Evolutionary conservation across 75 land plant genomes (phyloP), one percentile per base, ranked within the genome.

Genomic region (Sequoia sempervirens): DNA sequence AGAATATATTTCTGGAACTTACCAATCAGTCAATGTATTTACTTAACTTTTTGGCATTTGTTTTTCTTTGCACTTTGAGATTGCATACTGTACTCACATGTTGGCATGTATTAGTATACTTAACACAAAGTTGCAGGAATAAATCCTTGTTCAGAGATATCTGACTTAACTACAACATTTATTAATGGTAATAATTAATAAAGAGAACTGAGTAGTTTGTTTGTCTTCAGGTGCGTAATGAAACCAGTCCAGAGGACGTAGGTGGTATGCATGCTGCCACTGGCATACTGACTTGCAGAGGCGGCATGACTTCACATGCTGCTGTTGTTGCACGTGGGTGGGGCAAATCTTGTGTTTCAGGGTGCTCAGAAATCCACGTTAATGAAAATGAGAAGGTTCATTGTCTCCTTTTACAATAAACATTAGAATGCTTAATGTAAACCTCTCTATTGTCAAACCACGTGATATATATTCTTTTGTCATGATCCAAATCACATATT

Each of bases 311-410:
- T 15, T 97, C 99, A 56, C 99, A 97, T 87, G 99, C 99, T 52
- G 99, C 99, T 85, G 99, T 97, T 84, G 99, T 97, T n/a, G 99
- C 99, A 20, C 98, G 99, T 76, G 99, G 99, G 0, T 97, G 99
- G 99, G 99, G 99, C 81, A 97, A 97, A 85, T 97, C 98, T 76
- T 97, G 99, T 84, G 93, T 97, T 68, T 93, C 99, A 83, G 99
- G 99, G 10, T 97, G 99, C 87, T 87, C 98, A n/a, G 99, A 97
- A 41, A 91, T 97, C 41, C 92, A 91, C 78, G 98, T 97, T 34
- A 93, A 93, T 86, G 99, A 97, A 68, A n/a, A 70, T 14, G 90
- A 92, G 18, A 96, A 91, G 98, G 99, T 97, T n/a, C 36, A 40
- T 20, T 76, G 23, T 43, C 28, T 43, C 18, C 47, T 76, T n/a